Evolutionary conservation across 495 filamentous ascomycete genomes (phyloP).

Genomic region (Terfezia boudieri): DNA sequence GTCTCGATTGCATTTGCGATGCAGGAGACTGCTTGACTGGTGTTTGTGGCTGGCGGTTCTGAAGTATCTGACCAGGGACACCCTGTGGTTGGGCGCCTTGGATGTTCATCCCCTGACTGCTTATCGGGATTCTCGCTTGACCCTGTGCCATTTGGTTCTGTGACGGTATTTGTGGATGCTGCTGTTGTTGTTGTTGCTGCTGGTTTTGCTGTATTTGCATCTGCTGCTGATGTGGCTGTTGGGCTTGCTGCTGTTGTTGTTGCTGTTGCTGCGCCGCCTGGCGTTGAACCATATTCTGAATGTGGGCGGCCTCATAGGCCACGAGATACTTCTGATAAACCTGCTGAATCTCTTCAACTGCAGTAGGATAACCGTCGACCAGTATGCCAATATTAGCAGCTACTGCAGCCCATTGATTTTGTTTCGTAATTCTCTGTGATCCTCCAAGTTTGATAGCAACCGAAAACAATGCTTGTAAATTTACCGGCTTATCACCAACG

Average conservation of each 20-base stretch:
- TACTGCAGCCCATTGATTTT: slow-evolving; percentile 34
- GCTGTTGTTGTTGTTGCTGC: slow-evolving; percentile 14
- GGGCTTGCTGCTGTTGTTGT: slow-evolving; percentile 21
- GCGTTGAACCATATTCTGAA: slow-evolving; percentile 26
- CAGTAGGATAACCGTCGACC: slow-evolving; percentile 26
- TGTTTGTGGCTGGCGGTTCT: not conserved
- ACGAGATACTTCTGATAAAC: slow-evolving; percentile 53
- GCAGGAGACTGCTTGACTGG: not conserved
- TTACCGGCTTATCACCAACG: slow-evolving; percentile 46
- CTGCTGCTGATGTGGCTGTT: slow-evolving; percentile 20
- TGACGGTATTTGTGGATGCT: slow-evolving; percentile 3
- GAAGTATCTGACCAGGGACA: not conserved
- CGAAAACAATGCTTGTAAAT: slow-evolving; percentile 52
- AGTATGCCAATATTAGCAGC: slow-evolving; percentile 22
- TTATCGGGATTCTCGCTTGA: slow-evolving; percentile 7
- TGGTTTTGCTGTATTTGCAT: slow-evolving; percentile 22
- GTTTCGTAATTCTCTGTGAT: slow-evolving; percentile 36
- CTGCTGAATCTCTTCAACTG: slow-evolving; percentile 41
- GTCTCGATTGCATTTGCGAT: slow-evolving; percentile 10
- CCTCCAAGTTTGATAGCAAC: slow-evolving; percentile 56
- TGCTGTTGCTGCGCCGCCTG: slow-evolving; percentile 24
- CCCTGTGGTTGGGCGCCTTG: not conserved
- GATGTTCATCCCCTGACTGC: not conserved
- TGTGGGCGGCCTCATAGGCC: slow-evolving; percentile 51
- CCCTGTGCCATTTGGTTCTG: slow-evolving; percentile 4